Evolutionary conservation across 345 rosid genomes (phyloP).

Genomic region (Camelina laxa): DNA sequence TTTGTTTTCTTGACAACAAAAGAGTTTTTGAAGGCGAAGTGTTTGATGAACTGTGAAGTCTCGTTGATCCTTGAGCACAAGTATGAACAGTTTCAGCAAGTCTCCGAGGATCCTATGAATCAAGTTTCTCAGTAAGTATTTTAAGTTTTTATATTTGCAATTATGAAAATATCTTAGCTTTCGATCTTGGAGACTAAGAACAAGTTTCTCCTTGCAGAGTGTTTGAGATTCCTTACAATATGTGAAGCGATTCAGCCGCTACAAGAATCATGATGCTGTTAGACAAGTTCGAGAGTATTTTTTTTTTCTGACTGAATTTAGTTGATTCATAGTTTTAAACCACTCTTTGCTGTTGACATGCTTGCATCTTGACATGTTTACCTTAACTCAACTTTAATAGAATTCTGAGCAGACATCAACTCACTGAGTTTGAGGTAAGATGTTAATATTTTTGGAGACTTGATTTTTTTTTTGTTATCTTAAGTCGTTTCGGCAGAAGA

Average conservation of each 20-base stretch:
- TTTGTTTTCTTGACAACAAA: slow-evolving; percentile 44
- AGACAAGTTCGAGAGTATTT: slow-evolving; percentile 99
- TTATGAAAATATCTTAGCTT: neutral
- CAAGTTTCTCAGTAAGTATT: slow-evolving; percentile 90
- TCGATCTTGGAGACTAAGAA: neutral
- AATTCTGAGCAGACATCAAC: slow-evolving; percentile 81
- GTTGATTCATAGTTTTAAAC: neutral
- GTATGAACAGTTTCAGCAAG: slow-evolving; percentile 89
- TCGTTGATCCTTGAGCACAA: slow-evolving; percentile 91
- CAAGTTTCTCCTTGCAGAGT: slow-evolving; percentile 58
- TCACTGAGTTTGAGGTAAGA: slow-evolving; percentile 93
- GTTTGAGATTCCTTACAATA: slow-evolving; percentile 97
- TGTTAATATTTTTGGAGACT: slow-evolving; percentile 14
- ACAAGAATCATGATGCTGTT: slow-evolving; percentile 97
- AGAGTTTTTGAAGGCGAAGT: slow-evolving; percentile 98
- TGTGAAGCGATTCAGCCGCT: slow-evolving; percentile 97
- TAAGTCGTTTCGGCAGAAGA: neutral
- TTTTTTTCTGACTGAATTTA: slow-evolving; percentile 22
- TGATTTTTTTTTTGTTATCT: slow-evolving; percentile 14
- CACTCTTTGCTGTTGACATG: neutral
- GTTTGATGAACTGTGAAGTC: slow-evolving; percentile 98
- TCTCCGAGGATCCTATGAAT: slow-evolving; percentile 91
- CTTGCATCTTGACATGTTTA: slow-evolving; percentile 35
- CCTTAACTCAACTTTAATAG: slow-evolving; percentile 63
- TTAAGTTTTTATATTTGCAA: neutral